phyloP scores from a whole-genome alignment of 1,139 yeast genomes.

The Diutina neorugosa region DNA sequence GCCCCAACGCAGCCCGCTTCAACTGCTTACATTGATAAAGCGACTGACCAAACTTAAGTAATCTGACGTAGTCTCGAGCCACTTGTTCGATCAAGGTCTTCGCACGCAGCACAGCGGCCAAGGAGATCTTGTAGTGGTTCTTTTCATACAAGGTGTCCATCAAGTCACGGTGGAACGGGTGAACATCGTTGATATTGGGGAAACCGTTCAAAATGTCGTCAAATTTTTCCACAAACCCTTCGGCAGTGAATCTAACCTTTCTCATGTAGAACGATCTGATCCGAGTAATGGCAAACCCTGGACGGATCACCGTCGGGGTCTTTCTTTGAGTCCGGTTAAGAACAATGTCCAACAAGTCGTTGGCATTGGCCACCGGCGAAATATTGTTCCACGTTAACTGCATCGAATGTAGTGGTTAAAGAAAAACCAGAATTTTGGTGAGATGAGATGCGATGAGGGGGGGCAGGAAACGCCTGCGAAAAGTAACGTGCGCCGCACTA shows the following conservation, averaged over 20 bases:
- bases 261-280: slow-evolving; percentile 98
- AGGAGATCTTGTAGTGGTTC: slow-evolving; percentile 94
- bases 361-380: slow-evolving; percentile 84
- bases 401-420: slow-evolving; percentile 30
- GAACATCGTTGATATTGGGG: slow-evolving; percentile 95
- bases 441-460: neutral
- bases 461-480: neutral
- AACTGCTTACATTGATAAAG: slow-evolving; percentile 96
- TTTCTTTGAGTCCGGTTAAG: slow-evolving; percentile 96
- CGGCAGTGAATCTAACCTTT: slow-evolving; percentile 90
- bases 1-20: slow-evolving; percentile 96
- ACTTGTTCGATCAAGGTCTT: slow-evolving; percentile 92
- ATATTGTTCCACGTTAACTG: slow-evolving; percentile 98
- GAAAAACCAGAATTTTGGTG: neutral
- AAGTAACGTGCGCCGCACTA: neutral
- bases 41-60: slow-evolving; percentile 93
- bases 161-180: slow-evolving; percentile 95
- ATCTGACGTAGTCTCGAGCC: slow-evolving; percentile 84
- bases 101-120: slow-evolving; percentile 90
- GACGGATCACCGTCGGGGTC: slow-evolving; percentile 95
- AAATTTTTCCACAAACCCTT: slow-evolving; percentile 89
- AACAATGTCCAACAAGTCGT: slow-evolving; percentile 91
- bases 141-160: slow-evolving; percentile 97
- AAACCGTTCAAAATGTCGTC: slow-evolving; percentile 76
- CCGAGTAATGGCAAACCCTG: slow-evolving; percentile 93